Evolutionary conservation across 164 flowering plant genomes (phyloP).

Genomic region (Akebia trifoliata): DNA sequence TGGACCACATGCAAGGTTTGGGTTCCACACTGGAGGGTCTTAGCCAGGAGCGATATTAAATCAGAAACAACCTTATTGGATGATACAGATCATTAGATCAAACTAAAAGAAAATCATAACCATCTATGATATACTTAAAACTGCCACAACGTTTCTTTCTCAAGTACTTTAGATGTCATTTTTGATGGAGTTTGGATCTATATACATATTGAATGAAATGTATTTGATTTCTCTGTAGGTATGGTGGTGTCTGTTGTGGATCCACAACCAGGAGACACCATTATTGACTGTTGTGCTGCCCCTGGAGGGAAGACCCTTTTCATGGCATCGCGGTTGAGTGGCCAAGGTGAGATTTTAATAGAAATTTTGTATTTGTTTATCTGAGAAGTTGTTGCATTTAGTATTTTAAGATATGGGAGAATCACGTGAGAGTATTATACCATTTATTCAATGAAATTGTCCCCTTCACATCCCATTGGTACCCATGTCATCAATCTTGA

Average conservation of each 20-base stretch:
- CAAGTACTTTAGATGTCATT: neutral
- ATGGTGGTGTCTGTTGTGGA: conserved; percentile 73
- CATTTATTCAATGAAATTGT: too few relatives aligned
- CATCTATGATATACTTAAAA: neutral
- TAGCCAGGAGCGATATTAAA: too few relatives aligned
- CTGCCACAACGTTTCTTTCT: neutral
- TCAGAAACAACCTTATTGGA: neutral
- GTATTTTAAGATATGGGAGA: neutral
- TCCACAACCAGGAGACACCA: conserved; percentile 77
- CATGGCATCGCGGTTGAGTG: conserved; percentile 72
- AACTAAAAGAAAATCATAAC: neutral
- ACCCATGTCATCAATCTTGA: conserved; percentile 1
- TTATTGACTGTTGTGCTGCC: conserved; percentile 92
- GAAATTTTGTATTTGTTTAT: neutral
- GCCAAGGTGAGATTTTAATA: conserved; percentile 44
- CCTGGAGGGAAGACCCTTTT: conserved; percentile 96
- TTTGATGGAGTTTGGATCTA: neutral
- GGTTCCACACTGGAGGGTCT: too few relatives aligned
- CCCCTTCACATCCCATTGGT: too few relatives aligned
- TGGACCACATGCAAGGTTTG: neutral
- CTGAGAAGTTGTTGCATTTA: neutral
- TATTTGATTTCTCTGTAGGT: conserved; percentile 38
- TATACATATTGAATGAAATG: neutral
- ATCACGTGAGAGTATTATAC: neutral
- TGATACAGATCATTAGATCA: neutral